Conservation (phyloP, 371 early-diverging fungal species). For the Mortierella sp. region DNA sequence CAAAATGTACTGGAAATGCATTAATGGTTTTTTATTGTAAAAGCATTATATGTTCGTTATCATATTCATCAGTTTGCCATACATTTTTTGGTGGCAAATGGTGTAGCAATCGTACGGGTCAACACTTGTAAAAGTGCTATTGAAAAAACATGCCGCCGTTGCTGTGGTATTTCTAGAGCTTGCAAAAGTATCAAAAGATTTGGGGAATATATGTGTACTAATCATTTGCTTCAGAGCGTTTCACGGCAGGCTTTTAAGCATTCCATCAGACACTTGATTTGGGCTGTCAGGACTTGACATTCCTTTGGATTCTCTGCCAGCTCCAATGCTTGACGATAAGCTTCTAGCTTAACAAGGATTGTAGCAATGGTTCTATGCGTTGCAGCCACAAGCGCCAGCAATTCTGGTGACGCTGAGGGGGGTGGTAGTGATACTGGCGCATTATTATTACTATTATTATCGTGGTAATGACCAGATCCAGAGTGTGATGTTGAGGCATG, state of each 20-base stretch:
- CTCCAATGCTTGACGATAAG: slow-evolving; percentile 45
- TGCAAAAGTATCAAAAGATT: neutral
- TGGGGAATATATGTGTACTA: too few relatives aligned
- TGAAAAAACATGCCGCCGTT: too few relatives aligned
- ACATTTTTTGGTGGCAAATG: neutral
- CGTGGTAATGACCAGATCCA: neutral
- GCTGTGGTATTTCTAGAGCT: too few relatives aligned
- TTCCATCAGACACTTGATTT: slow-evolving; percentile 56
- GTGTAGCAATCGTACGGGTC: too few relatives aligned
- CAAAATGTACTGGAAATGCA: too few relatives aligned
- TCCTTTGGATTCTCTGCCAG: slow-evolving; percentile 50
- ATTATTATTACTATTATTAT: neutral
- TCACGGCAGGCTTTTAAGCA: slow-evolving; percentile 54
- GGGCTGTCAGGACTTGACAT: slow-evolving; percentile 41
- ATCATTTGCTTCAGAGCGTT: slow-evolving; percentile 18
- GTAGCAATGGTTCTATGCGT: slow-evolving; percentile 56
- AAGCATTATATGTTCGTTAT: too few relatives aligned
- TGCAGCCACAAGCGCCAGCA: slow-evolving; percentile 41
- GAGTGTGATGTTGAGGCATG: neutral
- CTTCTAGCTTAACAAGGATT: slow-evolving; percentile 45
- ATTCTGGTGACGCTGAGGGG: slow-evolving; percentile 41
- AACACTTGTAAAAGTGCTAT: neutral
- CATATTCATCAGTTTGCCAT: too few relatives aligned
- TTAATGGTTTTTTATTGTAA: too few relatives aligned
- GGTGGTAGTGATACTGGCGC: slow-evolving; percentile 33